Base-by-base conservation (phyloP, 306 rosid species). In the Malus sylvestris region DNA sequence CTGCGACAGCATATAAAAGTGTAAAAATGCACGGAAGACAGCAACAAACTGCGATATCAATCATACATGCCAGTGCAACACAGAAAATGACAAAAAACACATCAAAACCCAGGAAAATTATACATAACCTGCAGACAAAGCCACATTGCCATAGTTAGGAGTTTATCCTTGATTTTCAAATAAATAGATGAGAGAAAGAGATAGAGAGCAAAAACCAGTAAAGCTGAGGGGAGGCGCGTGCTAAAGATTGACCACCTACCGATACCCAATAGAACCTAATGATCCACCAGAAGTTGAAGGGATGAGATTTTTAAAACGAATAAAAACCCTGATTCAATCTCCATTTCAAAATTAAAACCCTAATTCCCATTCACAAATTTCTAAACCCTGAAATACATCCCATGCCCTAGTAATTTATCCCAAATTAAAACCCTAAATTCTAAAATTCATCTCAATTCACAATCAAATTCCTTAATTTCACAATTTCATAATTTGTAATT, bases 21-120 rank as follows among this genome's bases (percentile, higher is more conserved):
- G 96, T 92, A 80, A 93, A 89, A 78, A 93, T 89, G 68, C 91
- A 88, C 13, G 97, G 98, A 86, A 94, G 97, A 68, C 97, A 94
- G 80, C 97, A 94, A 85, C 98, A 94, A 77, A 94, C 97, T 58
- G 98, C 98, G 10, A 94, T 89, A 25, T 96, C 98, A 73, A 91
- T 90, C 53, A 94, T 74, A 74, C 97, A 94, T 25, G 98, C 98
- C 86, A 94, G 87, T 53, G 96, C 98, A 84, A 94, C 97, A 86
- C 97, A 91, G 89, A 91, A 94, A 75, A 94, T 89, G 52, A 94
- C 98, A 89, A 94, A 94, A 91, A 94, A 91, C 83, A 94, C 98
- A 76, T 94, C 98, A 81, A 91, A 94, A 76, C 97, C 98, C 80
- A 94, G 90, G 87, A 94, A 94, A 66, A 90, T 78, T 88, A 94